Conservation (phyloP, 176 grass and related monocot genomes). For the Musa acuminata region DNA sequence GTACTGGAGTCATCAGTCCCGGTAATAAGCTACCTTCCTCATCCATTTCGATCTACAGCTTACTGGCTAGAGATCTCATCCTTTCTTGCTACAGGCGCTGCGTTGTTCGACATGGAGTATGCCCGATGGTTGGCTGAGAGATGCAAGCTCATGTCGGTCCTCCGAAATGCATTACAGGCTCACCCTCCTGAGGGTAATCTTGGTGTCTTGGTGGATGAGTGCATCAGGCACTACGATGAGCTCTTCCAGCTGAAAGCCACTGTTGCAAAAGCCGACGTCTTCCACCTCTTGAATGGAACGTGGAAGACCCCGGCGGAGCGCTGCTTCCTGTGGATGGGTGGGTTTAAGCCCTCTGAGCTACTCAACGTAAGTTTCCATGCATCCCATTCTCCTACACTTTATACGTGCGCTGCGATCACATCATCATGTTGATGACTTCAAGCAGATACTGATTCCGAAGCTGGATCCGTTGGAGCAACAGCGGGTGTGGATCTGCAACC, state of each 20-base stretch:
- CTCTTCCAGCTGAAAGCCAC: neutral
- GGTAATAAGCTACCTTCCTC: constrained; percentile 37
- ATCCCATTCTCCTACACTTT: neutral
- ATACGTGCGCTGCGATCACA: too few relatives aligned
- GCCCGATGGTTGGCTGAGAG: constrained; percentile 73
- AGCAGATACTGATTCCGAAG: constrained; percentile 6
- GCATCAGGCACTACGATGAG: constrained; percentile 17
- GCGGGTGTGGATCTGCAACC: constrained; percentile 1
- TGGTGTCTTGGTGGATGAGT: constrained; percentile 56
- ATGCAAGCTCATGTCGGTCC: constrained; percentile 43
- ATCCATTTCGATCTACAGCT: neutral
- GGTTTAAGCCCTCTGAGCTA: neutral
- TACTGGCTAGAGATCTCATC: neutral
- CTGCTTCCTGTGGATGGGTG: constrained; percentile 5
- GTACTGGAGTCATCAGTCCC: constrained; percentile 55
- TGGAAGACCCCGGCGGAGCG: constrained; percentile 7
- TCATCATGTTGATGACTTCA: neutral
- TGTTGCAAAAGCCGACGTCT: neutral
- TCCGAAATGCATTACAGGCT: constrained; percentile 53
- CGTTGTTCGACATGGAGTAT: constrained; percentile 90
- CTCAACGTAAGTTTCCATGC: neutral
- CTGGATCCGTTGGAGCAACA: constrained; percentile 10
- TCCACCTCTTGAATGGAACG: constrained; percentile 4
- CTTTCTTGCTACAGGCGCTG: constrained; percentile 36
- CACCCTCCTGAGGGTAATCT: constrained; percentile 59